Base-by-base conservation (phyloP, 73 alveolate genomes). In the Stentor roeselii region DNA sequence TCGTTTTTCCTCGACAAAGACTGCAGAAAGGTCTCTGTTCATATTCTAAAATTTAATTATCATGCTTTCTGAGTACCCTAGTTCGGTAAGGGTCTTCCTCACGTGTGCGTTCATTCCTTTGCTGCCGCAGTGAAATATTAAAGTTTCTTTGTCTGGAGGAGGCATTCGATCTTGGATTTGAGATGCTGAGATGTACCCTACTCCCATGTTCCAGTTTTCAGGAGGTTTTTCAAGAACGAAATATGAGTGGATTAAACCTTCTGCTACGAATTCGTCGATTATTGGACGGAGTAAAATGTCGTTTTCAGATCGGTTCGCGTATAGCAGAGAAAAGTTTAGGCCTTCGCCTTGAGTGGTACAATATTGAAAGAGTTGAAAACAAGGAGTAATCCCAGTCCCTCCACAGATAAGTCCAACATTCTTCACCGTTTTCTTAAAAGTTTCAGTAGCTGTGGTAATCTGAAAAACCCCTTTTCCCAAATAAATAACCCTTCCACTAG, bases 351-450 rank as follows among this genome's bases (percentile, higher is more conserved):
- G 78, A 75, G 60, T 83, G 21, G 78, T 36, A 2, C 82, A 67
- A 11, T 92, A 83, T 74, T 91, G 88, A 50, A 88, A 39, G 2
- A 91, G 84, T 61, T 91, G 88, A 75, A 60, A 88, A 88, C 86
- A 60, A 42, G 96, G 96, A 3, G 96, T 91, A 75, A 91, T 91
- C 3, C 96, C 96, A 14, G 92, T 91, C 0, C 96, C 96, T 31
- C 96, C 96, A 27, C 94, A 93, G 11, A 91, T 88, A 90, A 88
- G 78, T 3, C 96, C 96, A 42, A 91, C 84, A 67, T 67, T 67
- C 37, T 32, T 67, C 1, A 40, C 80, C 34, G 21, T 67, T 59
- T 86, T 91, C 21, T 60, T 80, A 39, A 77, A 82, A 34, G 36
- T 50, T 34, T 60, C 76, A n/a, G 42, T 27, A 82, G 83, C 76